A percentile compares a stretch with the other conserved stretches of the same genome.
phyloP scores from a whole-genome alignment of 371 early-diverging fungal species.

The Blastocladiella emersonii region DNA sequence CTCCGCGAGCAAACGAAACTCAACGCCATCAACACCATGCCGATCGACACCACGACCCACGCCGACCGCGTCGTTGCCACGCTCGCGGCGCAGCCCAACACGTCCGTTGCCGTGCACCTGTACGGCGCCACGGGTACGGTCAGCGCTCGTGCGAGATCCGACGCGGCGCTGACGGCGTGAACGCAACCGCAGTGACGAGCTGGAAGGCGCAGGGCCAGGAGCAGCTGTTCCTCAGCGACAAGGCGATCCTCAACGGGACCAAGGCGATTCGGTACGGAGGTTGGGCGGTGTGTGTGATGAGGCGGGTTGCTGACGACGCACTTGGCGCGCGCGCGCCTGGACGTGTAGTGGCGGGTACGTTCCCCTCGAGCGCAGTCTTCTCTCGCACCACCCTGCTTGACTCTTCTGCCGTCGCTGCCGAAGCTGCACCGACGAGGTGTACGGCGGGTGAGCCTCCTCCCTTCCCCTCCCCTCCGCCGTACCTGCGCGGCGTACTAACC shows the following conservation, averaged over 20 bases:
- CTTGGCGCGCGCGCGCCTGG: background rate
- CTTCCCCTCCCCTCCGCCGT: background rate
- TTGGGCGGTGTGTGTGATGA: too few species aligned
- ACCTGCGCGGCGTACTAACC: background rate
- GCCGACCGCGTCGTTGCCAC: too few species aligned
- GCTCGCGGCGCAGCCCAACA: background rate
- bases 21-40: too few species aligned
- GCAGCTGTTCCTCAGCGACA: slow-evolving; percentile 55
- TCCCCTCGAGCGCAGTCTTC: too few species aligned
- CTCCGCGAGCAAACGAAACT: too few species aligned
- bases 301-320: too few species aligned
- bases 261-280: slow-evolving; percentile 75
- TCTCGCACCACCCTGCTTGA: slow-evolving; percentile 2
- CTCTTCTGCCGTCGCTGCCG: background rate
- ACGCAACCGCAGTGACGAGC: slow-evolving; percentile 48
- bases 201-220: slow-evolving; percentile 54
- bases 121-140: background rate
- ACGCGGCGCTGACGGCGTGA: background rate
- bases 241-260: slow-evolving; percentile 56
- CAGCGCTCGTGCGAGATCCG: too few species aligned
- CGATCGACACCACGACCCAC: too few species aligned
- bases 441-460: background rate
- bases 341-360: slow-evolving; percentile 3
- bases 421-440: background rate
- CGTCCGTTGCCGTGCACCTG: background rate